Evolutionary conservation across 306 rosid genomes (phyloP), one percentile per base, ranked within the genome.

Genomic region (Quercus alba): DNA sequence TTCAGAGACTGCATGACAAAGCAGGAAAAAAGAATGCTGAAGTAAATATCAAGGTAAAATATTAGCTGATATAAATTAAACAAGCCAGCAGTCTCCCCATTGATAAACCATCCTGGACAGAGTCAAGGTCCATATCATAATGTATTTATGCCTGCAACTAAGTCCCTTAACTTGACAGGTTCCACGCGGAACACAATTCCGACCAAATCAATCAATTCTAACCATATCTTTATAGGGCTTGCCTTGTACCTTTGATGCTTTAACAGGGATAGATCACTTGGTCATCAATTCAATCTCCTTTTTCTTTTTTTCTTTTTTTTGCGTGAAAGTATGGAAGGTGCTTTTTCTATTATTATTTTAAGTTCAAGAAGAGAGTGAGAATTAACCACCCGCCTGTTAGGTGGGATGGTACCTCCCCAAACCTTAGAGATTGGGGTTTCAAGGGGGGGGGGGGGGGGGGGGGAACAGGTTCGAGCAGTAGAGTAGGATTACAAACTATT

Each of bases 1-100:
- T 95, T 95, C 89, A 95, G 78, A 21, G 99, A 87, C 99, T 95
- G 94, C 94, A 85, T 31, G 71, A 44, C 55, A 80, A 55, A 68
- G 69, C 51, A 84, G 15, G 78, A 75, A 82, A 75, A 68, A 75
- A 64, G 70, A 63, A 77, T 75, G 72, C 74, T 51, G 63, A 75
- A 69, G 82, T 38, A 54, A 35, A 70, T 70, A 78, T 61, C 70
- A 79, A 3, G 77, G 70, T 56, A 28, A 28, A 35, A n/a, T 21
- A 33, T 70, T 33, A 54, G 38, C 61, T 76, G 52, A 77, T 51
- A 81, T 25, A 61, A 25, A 77, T 69, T 44, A 31, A 51, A 46
- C 44, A 74, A 26, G 30, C 66, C 11, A 68, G 38, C 33, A 59
- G 25, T 7, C 77, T 52, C 31, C 23, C 5, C 21, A 72, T 63